Evolutionary conservation across 129 eudicot genomes (phyloP).

Genomic region (Helianthus tuberosus): DNA sequence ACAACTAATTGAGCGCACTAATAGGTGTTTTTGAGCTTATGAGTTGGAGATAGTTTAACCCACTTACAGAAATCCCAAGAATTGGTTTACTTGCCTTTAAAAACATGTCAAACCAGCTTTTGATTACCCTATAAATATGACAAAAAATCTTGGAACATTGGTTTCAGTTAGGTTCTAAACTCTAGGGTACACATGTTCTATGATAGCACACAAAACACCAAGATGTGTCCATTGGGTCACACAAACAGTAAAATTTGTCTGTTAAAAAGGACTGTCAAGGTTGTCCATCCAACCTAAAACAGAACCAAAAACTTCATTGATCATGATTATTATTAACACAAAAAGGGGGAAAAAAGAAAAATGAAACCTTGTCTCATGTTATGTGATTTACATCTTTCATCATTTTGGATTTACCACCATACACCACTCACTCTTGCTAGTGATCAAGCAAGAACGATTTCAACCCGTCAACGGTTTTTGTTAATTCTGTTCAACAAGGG

Average conservation of each 20-base stretch:
- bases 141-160: background rate
- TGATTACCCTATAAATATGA: background rate
- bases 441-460: constrained; percentile 34
- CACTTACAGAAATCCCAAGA: too few species aligned
- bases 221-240: background rate
- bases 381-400: constrained; percentile 38
- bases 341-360: background rate
- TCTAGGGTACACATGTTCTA: background rate
- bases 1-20: too few species aligned
- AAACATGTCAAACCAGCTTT: too few species aligned
- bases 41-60: too few species aligned
- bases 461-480: constrained; percentile 29
- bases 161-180: background rate
- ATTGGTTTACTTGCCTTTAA: too few species aligned
- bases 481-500: constrained; percentile 31
- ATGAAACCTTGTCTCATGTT: constrained; percentile 14
- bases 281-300: constrained; percentile 30
- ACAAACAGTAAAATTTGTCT: constrained; percentile 7
- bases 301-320: constrained; percentile 24
- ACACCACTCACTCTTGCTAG: constrained; percentile 36
- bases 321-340: constrained; percentile 35
- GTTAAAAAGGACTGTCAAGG: constrained; percentile 25
- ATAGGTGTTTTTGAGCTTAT: too few species aligned
- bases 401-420: constrained; percentile 32
- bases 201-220: background rate